Base-by-base conservation (phyloP, 768 basidiomycete species). In the Mycena olivaceomarginata region DNA sequence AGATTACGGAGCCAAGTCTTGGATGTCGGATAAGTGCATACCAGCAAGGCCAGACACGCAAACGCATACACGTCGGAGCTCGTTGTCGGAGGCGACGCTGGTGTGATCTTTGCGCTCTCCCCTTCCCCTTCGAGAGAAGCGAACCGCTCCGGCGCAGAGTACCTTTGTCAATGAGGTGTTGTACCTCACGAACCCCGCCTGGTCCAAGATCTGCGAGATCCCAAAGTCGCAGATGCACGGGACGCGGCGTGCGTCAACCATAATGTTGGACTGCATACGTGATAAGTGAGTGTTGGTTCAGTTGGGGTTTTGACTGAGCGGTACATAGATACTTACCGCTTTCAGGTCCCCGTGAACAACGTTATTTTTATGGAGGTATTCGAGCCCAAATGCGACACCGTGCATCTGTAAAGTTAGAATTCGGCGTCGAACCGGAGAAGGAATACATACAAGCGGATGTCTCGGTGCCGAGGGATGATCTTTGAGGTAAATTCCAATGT, bases 21-120 rank as follows among this genome's bases (percentile, higher is more conserved):
- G 31, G 31, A 31, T 31, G 31, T 9, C 8, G 18, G 2, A 7
- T 18, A 53, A 11, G 8, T 31, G 31, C 31, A 31, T 59, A 39
- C 59, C 6, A 39, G 37, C 16, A 60, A 39, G 15, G 37, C 59
- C n/a, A 60, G 18, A 60, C 31, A 39, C 31, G n/a, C 59, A 37
- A 60, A 60, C 22, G 59, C 37, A 60, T 60, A 60, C 31, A 60
- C 37, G 37, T 60, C 59, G 59, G 59, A 60, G 31, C 31, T 31
- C 25, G 25, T 25, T 9, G 9, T 59, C 25, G 56, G 25, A 9
- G 25, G 56, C 9, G 22, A 7, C 25, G 56, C 12, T 9, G 56
- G 56, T 31, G 2, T 39, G 59, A 39, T 31, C 16, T 60, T 7
- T 11, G n/a, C n/a, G n/a, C n/a, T n/a, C n/a, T n/a, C n/a, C n/a